Base-by-base conservation (phyloP, 2,329 filamentous ascomycete genomes). In the Hymenoscyphus occultus region DNA sequence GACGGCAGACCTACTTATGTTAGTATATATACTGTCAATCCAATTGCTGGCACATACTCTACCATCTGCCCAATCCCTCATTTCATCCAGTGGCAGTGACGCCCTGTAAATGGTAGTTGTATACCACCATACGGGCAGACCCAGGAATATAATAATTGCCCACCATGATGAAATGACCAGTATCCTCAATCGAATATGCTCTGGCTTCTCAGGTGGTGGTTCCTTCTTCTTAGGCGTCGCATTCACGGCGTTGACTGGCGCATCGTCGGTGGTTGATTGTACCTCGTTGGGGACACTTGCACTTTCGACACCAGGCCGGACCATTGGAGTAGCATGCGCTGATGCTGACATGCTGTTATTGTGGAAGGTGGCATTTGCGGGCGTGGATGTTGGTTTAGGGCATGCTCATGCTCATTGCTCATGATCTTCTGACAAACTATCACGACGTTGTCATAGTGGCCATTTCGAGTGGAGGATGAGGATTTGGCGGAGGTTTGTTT, bases 61-160 rank as follows among this genome's bases (percentile, higher is more conserved):
- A 69, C 93, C 93, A 74, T 96, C 91, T 10, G 92, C 91, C 94
- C 95, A 98, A 67, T 90, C 85, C 71, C 90, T 85, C 95, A 99
- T 99, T 63, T 88, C 85, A 74, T 90, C 84, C 70, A 97, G 78
- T 5, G 95, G 95, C 71, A 99, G 80, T 56, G 88, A 84, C 13
- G 94, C 93, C 63, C 95, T 86, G 77, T 96, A 93, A 63, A 98
- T 96, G 0, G 91, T 90, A 3, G 95, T 99, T 0, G 95, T 98
- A 77, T 88, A 88, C 88, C 92, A 96, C 95, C 95, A 99, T 84
- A 96, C 89, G 64, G 95, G 95, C 70, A 99, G 77, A 2, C 95
- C 95, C 5, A 99, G 79, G 39, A 90, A 84, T 6, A 96, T 76
- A 6, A 96, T 91, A 45, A 98, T 87, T 5, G 87, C 81, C 95